Evolutionary conservation across 139 green algal genomes (phyloP), one percentile per base, ranked within the genome.

Genomic region (Ettlia oleoabundans): DNA sequence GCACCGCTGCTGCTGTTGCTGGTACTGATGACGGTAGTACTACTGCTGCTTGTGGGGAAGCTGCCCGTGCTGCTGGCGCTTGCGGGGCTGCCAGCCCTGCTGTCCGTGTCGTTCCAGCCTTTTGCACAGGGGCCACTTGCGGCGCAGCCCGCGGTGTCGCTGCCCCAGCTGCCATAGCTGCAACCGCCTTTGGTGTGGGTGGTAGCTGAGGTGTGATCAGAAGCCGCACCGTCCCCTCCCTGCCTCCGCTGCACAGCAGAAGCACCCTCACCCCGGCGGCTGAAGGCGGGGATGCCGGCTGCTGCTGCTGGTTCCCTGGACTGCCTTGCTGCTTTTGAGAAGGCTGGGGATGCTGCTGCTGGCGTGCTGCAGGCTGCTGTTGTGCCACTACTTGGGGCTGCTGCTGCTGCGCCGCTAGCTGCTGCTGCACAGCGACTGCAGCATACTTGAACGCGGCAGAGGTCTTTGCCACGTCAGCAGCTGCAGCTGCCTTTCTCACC

Each of bases 401-500:
- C 70, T 42, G 42, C 69, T 76, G 69, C 42, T 62, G 69, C 42
- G 61, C 24, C 3, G n/a, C 10, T 15, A 58, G 47, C 70, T 64
- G 70, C 69, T 76, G 69, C 42, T 62, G 69, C 42, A 76, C 24
- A 4, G n/a, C 42, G 37, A 47, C 52, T 2, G 71, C 71, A 3
- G 71, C 71, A 35, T 33, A 78, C 21, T 78, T 78, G 71, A 78
- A 78, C 0, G 51, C 43, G 1, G 47, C 71, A 3, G 71, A 64
- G 6, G 71, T 78, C 19, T 42, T 32, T 21, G 71, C 71, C 21
- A 65, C 47, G 26, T 78, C 71, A 6, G 21, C 33, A 6, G 67
- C 67, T 2, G 41, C 67, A 1, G 67, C 67, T 35, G 67, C 67
- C 4, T 43, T 32, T 24, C 64, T 19, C 28, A 78, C 55, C 22